These are phyloP conservation scores for Maudiozyma serrabonitensis DNA, from an alignment of 805 yeast species.

Conservation along the genomic window DNA sequence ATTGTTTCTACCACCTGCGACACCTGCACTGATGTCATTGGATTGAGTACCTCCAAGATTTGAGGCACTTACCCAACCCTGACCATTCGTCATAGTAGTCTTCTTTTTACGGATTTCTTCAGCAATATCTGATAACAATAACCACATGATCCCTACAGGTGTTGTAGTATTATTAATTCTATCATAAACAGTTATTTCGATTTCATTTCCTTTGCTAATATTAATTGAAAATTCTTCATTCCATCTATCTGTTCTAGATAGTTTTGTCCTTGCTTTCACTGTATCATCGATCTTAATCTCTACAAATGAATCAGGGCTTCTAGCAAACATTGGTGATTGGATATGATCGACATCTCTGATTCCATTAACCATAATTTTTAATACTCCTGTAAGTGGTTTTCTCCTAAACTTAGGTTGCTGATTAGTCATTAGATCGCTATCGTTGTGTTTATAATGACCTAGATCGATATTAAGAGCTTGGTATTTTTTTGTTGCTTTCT, in stretches of 20 bases:
- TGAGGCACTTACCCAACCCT: slow-evolving; percentile 86
- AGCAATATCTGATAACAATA: slow-evolving; percentile 79
- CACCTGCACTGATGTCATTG: neutral
- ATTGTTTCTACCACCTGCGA: neutral
- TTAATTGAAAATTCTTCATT: slow-evolving; percentile 69
- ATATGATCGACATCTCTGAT: slow-evolving; percentile 89
- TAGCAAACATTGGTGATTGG: slow-evolving; percentile 69
- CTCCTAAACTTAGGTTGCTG: slow-evolving; percentile 67
- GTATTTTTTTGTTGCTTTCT: slow-evolving; percentile 75
- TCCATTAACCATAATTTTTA: slow-evolving; percentile 63
- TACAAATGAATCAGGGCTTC: slow-evolving; percentile 70
- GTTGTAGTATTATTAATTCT: slow-evolving; percentile 52
- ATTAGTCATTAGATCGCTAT: slow-evolving; percentile 48
- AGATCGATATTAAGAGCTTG: slow-evolving; percentile 74
- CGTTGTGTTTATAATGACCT: slow-evolving; percentile 48
- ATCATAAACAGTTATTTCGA: slow-evolving; percentile 82
- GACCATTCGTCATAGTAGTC: slow-evolving; percentile 60
- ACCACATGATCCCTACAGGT: slow-evolving; percentile 92
- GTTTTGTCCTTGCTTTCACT: slow-evolving; percentile 64
- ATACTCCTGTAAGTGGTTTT: slow-evolving; percentile 73
- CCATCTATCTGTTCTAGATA: slow-evolving; percentile 72
- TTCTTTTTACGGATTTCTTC: slow-evolving; percentile 91
- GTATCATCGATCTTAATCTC: slow-evolving; percentile 83
- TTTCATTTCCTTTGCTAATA: slow-evolving; percentile 86
- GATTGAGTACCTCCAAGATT: slow-evolving; percentile 16